Evolutionary conservation across 139 green algal genomes (phyloP), one percentile per base, ranked within the genome.

Genomic region (Micromonas commoda): DNA sequence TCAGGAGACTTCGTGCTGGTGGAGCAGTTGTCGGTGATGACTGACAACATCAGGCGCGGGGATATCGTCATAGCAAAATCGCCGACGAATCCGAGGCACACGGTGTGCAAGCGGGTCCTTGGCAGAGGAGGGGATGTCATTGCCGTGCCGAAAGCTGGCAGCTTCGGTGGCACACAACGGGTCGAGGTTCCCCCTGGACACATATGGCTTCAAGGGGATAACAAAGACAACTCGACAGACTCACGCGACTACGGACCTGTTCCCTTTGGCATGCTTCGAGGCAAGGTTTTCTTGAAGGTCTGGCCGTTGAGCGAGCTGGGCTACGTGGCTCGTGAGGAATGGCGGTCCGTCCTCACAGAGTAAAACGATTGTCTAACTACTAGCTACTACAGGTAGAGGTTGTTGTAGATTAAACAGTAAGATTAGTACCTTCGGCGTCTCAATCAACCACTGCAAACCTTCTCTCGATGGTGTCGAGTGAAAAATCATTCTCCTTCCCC

Each of bases 181-280:
- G 61, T 81, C 23, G 37, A 38, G 31, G 83, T 95, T 24, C 91
- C 91, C 0, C 39, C 76, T 20, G 91, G 91, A 2, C 89, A 94
- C 80, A 87, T 95, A 1, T 89, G 85, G 85, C 77, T 87, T 51
- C 90, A 93, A 65, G 91, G 91, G 0, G 91, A 95, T 80, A 95
- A 95, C 79, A 65, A 79, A 1, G 28, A 78, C 39, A 94, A 94
- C 60, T 93, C 87, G 0, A 91, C 86, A 0, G 91, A 95, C 71
- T 91, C 84, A 6, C 72, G 91, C n/a, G 72, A 90, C 57, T 95
- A 94, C 79, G 91, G 91, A 0, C 83, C 90, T 19, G 91, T 95
- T 13, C 91, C 91, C 0, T 85, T 87, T 24, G 84, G 83, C 1
- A 45, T 94, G 57, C 23, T 95, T 2, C 52, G 80, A 37, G 90